A percentile compares a stretch with the other conserved stretches of the same genome.
Evolutionary conservation across 768 basidiomycete species (phyloP).

Genomic region (Astraeus odoratus): DNA sequence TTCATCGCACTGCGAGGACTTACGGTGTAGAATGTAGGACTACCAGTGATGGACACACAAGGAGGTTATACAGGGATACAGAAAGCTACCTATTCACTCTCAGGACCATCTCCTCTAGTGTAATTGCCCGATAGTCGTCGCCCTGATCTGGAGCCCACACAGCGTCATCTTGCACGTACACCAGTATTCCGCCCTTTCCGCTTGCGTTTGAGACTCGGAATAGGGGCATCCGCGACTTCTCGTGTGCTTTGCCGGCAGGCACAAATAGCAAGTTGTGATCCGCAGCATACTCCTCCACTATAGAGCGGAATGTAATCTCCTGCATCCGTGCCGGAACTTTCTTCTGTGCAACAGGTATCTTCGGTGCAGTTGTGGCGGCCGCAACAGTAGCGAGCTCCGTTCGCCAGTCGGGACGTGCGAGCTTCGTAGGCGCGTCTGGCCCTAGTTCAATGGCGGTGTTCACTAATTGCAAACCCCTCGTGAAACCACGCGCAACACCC

Average conservation of each 20-base stretch:
- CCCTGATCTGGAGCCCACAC: conserved; percentile 79
- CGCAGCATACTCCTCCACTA: conserved; percentile 88
- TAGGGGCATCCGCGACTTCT: conserved; percentile 80
- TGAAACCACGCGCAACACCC: conserved; percentile 75
- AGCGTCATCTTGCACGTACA: conserved; percentile 90
- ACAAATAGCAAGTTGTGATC: conserved; percentile 84
- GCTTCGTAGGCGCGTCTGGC: conserved; percentile 58
- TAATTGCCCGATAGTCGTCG: conserved; percentile 68
- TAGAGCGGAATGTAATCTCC: conserved; percentile 88
- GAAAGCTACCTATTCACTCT: conserved; percentile 34
- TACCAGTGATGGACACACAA: no score
- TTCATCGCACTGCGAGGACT: no score
- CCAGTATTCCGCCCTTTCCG: conserved; percentile 79
- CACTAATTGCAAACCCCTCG: conserved; percentile 87
- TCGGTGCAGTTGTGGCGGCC: conserved; percentile 18
- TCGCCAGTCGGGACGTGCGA: conserved; percentile 62
- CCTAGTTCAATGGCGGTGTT: conserved; percentile 88
- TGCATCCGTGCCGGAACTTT: conserved; percentile 45
- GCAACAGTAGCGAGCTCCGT: conserved; percentile 34
- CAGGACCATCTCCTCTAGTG: conserved; percentile 84
- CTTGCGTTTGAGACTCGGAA: conserved; percentile 80
- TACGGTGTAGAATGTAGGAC: no score
- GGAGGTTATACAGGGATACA: no score
- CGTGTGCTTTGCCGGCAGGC: conserved; percentile 80
- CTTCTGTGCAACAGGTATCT: conserved; percentile 24